Conservation (phyloP, 352 stramenopile genomes). For the Phytophthora pini region DNA sequence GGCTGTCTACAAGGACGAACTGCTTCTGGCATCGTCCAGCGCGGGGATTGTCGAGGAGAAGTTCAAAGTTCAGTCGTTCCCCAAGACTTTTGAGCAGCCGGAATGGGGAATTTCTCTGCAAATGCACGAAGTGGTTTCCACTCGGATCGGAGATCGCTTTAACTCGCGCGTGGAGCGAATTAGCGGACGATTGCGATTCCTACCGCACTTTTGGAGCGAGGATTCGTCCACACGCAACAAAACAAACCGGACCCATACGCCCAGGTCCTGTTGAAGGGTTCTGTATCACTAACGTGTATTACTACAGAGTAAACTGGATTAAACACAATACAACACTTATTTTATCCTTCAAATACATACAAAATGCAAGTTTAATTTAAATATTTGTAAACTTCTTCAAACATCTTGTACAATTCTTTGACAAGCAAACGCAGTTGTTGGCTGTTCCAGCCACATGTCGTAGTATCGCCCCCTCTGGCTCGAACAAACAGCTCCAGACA, state of each 20-base stretch:
- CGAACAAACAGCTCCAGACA: constrained; percentile 5
- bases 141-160: constrained; percentile 51
- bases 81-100: constrained; percentile 38
- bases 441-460: constrained; percentile 6
- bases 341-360: neutral
- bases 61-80: constrained; percentile 39
- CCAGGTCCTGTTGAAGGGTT: constrained; percentile 21
- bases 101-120: constrained; percentile 48
- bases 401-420: constrained; percentile 3
- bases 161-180: constrained; percentile 20
- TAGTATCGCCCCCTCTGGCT: constrained; percentile 23
- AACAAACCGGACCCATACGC: constrained; percentile 16
- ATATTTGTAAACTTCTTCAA: constrained; percentile 2
- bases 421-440: neutral
- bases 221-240: constrained; percentile 24
- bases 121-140: constrained; percentile 50
- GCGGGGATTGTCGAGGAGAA: constrained; percentile 23
- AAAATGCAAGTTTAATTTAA: neutral
- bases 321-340: constrained; percentile 5
- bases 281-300: constrained; percentile 18
- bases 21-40: constrained; percentile 26
- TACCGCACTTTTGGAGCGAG: constrained; percentile 34
- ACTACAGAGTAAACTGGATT: neutral
- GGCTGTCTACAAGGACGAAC: constrained; percentile 47
- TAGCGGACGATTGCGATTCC: constrained; percentile 24